Evolutionary conservation across 257 asterid genomes (phyloP).

Genomic region (Solanum ossicruentum): DNA sequence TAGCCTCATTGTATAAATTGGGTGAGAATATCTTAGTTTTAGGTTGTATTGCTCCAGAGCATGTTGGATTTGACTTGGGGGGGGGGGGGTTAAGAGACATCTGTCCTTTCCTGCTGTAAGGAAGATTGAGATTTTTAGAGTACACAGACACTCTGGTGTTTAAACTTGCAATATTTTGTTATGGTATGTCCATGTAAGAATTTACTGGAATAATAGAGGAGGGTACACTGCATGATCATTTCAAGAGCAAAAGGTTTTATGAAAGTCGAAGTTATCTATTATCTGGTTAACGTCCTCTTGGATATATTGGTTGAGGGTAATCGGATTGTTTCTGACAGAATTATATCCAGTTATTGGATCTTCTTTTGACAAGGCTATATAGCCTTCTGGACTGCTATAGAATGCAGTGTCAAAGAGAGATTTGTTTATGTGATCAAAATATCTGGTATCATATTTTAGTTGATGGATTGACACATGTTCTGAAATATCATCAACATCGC

Average conservation of each 20-base stretch:
- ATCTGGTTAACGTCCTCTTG: neutral
- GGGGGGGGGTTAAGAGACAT: neutral
- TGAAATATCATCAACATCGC: neutral
- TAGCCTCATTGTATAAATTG: neutral
- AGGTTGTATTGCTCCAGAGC: neutral
- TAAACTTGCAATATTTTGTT: neutral
- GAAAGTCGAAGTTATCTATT: neutral
- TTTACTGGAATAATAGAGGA: conserved; percentile 1
- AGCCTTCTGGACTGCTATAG: neutral
- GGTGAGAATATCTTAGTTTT: conserved; percentile 1
- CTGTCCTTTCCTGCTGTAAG: conserved; percentile 7
- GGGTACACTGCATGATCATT: neutral
- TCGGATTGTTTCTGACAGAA: neutral
- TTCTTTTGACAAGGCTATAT: neutral
- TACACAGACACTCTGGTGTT: neutral
- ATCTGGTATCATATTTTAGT: neutral
- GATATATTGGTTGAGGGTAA: neutral
- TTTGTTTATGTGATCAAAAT: neutral
- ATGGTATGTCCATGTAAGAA: conserved; percentile 8
- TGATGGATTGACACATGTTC: neutral
- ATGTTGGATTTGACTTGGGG: neutral
- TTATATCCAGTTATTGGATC: neutral
- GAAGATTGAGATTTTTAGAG: neutral
- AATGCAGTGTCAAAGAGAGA: neutral
- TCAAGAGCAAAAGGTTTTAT: neutral